These are phyloP conservation scores for Asterochloris erici DNA, from an alignment of 139 green algal species.

Conservation along the genomic window DNA sequence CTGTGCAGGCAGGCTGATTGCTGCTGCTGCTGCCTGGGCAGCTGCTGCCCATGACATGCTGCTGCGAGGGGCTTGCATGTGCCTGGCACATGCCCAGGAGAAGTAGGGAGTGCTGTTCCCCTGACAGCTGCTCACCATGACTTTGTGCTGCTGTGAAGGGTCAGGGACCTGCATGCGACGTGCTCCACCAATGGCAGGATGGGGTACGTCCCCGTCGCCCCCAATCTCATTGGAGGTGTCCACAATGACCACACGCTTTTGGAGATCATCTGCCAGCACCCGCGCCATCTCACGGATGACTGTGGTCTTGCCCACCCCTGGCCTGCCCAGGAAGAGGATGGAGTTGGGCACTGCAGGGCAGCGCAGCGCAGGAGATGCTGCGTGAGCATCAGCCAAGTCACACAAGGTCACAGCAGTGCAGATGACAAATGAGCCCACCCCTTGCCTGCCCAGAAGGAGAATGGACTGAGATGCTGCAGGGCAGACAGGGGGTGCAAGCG, in stretches of 20 bases:
- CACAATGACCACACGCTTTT: slow-evolving; percentile 75
- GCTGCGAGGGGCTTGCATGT: too few relatives aligned
- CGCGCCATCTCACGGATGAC: slow-evolving; percentile 88
- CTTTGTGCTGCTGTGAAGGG: slow-evolving; percentile 78
- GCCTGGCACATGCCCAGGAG: too few relatives aligned
- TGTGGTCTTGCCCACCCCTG: slow-evolving; percentile 95
- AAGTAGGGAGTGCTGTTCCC: too few relatives aligned
- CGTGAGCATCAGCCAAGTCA: not conserved
- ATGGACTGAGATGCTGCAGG: not conserved
- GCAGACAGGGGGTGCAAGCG: too few relatives aligned
- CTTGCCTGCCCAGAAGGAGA: not conserved
- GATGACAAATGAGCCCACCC: not conserved
- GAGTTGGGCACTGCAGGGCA: slow-evolving; percentile 52
- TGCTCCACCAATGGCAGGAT: slow-evolving; percentile 88
- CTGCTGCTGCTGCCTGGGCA: too few relatives aligned
- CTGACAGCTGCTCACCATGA: slow-evolving; percentile 73
- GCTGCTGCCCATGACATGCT: too few relatives aligned
- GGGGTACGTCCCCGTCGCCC: slow-evolving; percentile 93
- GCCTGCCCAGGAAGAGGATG: slow-evolving; percentile 80
- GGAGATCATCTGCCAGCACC: slow-evolving; percentile 77
- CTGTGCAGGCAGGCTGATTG: too few relatives aligned
- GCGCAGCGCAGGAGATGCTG: not conserved
- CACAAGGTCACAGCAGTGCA: not conserved
- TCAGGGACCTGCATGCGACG: slow-evolving; percentile 95
- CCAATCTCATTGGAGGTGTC: slow-evolving; percentile 88